Percentiles rank a stretch among this genome's conserved stretches.
These are phyloP conservation scores for Heterobasidion irregulare DNA, from an alignment of 1,284 basidiomycete genomes.

Conservation along the genomic window DNA sequence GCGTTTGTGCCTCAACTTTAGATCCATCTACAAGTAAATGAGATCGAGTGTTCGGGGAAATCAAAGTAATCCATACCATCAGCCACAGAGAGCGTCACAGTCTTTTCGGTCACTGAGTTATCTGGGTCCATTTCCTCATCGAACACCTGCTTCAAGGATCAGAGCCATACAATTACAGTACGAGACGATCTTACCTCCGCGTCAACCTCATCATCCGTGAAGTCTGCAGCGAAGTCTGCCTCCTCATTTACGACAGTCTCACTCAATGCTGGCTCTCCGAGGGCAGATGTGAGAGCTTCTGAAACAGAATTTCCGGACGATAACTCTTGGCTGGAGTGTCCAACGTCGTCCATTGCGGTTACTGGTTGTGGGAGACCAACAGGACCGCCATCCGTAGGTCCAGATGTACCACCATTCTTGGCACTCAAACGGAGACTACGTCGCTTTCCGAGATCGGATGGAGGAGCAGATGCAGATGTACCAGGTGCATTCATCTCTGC, in stretches of 20 bases:
- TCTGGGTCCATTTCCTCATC: slow-evolving; percentile 71
- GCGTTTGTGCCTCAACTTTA: slow-evolving; percentile 91
- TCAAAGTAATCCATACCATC: slow-evolving; percentile 45
- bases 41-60: not conserved
- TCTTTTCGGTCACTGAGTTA: slow-evolving; percentile 64
- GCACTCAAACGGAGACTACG: slow-evolving; percentile 81
- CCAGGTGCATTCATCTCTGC: slow-evolving; percentile 22
- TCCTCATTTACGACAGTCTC: slow-evolving; percentile 52
- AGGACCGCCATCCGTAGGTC: slow-evolving; percentile 10
- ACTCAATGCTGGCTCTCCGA: slow-evolving; percentile 31
- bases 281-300: slow-evolving; percentile 19
- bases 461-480: slow-evolving; percentile 23
- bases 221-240: slow-evolving; percentile 58
- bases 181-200: slow-evolving; percentile 43
- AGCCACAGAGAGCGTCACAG: slow-evolving; percentile 76
- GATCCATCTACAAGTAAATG: slow-evolving; percentile 57
- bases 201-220: slow-evolving; percentile 76
- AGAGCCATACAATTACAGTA: slow-evolving; percentile 2
- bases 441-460: slow-evolving; percentile 39
- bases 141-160: slow-evolving; percentile 37
- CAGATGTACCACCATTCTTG: slow-evolving; percentile 32
- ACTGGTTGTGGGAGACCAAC: slow-evolving; percentile 3
- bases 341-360: slow-evolving; percentile 11
- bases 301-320: slow-evolving; percentile 14
- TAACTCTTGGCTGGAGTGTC: slow-evolving; percentile 13